Evolutionary conservation across 116 monocot species (phyloP), one percentile per base, ranked within the genome.

Genomic region (Papilionanthe hybrid): DNA sequence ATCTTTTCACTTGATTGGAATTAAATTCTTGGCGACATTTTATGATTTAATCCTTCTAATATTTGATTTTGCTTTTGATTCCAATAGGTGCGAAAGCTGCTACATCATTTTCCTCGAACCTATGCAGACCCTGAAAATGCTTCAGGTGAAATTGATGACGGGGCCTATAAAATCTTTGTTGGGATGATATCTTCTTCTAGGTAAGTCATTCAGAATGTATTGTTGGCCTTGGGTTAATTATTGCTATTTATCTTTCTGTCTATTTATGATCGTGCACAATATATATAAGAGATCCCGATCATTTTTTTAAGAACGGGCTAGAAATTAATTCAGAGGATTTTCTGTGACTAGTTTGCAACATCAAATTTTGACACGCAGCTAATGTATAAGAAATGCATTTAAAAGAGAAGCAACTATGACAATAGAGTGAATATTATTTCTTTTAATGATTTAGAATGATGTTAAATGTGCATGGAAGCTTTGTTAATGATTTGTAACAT

Each of bases 81-180:
- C 71, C 78, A 79, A 57, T 81, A 98, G 98, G 81, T 93, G 56
- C 88, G 99, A n/a, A 95, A 99, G 80, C 85, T 99, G 86, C 85
- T 99, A 44, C 91, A 93, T 30, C 95, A 99, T 89, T 99, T 95
- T 68, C 99, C 99, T 82, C 91, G 93, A 77, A 93, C 93, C 6
- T 99, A 99, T 85, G 95, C 90, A 81, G 95, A 99, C 84, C 74
- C 90, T 37, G 86, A 87, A 76, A 93, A 93, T 84, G 82, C 88
- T 74, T 82, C 78, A 20, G 85, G 67, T 57, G 67, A 72, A 22
- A 89, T 93, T 76, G 78, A 86, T 82, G 99, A 93, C 75, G 95
- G 93, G 56, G 83, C 87, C 10, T 95, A 93, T 75, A 32, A 90
- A 75, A 99, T 95, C 76, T 84, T 88, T 85, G 89, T 91, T 55